Conservation (phyloP, 192 early-diverging fungal genomes). For the Physocladia obscura region DNA sequence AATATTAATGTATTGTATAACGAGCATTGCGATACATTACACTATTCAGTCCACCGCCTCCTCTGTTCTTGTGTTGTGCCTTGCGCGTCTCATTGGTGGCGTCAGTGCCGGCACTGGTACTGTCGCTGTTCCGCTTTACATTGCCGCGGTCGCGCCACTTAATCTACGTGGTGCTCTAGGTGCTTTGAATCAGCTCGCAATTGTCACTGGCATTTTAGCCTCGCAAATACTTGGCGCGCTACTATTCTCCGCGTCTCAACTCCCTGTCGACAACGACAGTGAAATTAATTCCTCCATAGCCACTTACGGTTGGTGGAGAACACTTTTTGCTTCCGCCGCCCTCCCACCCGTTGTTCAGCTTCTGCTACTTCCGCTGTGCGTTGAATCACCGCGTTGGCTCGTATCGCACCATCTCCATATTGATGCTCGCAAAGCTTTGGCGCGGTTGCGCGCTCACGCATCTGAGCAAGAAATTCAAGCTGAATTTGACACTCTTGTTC, state of each 20-base stretch:
- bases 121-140: constrained; percentile 79
- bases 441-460: constrained; percentile 48
- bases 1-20: no score
- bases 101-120: constrained; percentile 73
- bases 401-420: constrained; percentile 52
- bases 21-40: no score
- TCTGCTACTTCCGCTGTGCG: constrained; percentile 68
- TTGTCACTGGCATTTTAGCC: constrained; percentile 76
- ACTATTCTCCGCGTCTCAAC: background rate
- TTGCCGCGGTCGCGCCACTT: constrained; percentile 73
- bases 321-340: constrained; percentile 53
- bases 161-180: constrained; percentile 72
- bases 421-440: constrained; percentile 64
- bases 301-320: constrained; percentile 63
- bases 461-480: constrained; percentile 52
- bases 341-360: constrained; percentile 63
- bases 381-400: constrained; percentile 78
- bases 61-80: background rate
- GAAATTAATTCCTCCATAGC: no score
- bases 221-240: constrained; percentile 59
- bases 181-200: constrained; percentile 81
- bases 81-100: constrained; percentile 75
- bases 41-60: background rate
- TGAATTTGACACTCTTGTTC: constrained; percentile 47
- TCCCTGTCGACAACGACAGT: no score